Evolutionary conservation across 768 basidiomycete genomes (phyloP), one percentile per base, ranked within the genome.

Genomic region (Roridomyces roridus): DNA sequence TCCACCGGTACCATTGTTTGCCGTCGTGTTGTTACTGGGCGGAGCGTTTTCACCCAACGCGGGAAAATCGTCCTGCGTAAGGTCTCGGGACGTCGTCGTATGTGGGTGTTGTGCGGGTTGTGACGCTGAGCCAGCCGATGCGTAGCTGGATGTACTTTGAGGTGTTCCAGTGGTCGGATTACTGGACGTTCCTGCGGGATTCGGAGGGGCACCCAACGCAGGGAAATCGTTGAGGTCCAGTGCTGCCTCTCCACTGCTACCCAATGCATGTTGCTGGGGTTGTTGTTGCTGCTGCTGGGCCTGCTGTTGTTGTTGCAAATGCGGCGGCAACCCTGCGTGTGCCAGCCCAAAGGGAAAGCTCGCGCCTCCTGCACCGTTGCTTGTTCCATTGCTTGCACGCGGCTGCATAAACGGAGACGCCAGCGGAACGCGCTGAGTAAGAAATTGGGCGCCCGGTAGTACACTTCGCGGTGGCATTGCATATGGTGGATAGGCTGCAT

Each of bases 51-150:
- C 89, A 11, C 92, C 89, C 24, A 95, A 77, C 17, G 93, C 93
- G 46, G 93, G 93, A 70, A 95, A 94, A 75, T 95, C 93, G 63
- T 94, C 92, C 36, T 88, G 85, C n/a, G 88, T 89, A 58, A 94
- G 91, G 70, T 89, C 87, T 67, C 87, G 78, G 53, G 82, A 72
- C 26, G 57, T 41, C 2, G 46, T 41, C n/a, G 52, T 31, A n/a
- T 58, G 57, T 6, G 55, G 20, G 59, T 68, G 72, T 42, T 65
- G 72, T 36, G 74, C 69, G 44, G 72, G 66, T 41, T 93, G 92
- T 54, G 80, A 89, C 42, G 92, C 92, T 72, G 93, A 94, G 67
- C 90, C 92, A 42, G 90, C 86, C 14, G 61, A 58, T 10, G 61
- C 59, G 83, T 75, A 35, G 67, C 72, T 29, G 70, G 68, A 37